Evolutionary conservation across 1,284 basidiomycete genomes (phyloP), one percentile per base, ranked within the genome.

Genomic region (Heterobasidion annosum): DNA sequence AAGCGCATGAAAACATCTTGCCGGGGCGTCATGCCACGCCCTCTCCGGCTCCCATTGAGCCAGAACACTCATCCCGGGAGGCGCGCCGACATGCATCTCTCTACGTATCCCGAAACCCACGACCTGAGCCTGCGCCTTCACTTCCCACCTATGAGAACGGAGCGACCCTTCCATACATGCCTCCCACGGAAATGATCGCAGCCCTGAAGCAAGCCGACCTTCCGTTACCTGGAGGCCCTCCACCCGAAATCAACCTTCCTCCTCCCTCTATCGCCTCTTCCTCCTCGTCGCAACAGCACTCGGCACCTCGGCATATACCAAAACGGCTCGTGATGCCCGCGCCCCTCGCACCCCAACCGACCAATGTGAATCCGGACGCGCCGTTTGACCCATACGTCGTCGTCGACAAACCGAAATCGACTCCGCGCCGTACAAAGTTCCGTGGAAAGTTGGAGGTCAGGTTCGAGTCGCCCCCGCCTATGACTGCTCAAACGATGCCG

Each of bases 271-370:
- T 48, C 33, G 34, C 45, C 25, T 54, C 56, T 40, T 33, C 57
- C 51, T 51, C 54, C 15, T 49, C 67, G 58, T 45, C 56, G 60
- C 46, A 55, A 56, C 16, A 49, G 53, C 19, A 59, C 59, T 67
- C 64, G 0, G 65, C 62, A 32, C 76, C 74, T 13, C 71, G 68
- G 40, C 75, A 82, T 62, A 61, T 82, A 25, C 83, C 83, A 2
- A 83, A 76, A 64, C 75, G 69, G 37, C 76, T 86, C 34, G 79
- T 86, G 37, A 86, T 86, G 83, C 83, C 83, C 46, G 65, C 79
- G 6, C 84, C 78, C 15, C 70, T 86, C 25, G 54, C 58, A n/a
- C 35, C 63, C 62, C 48, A 61, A 54, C 15, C 57, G 57, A 25
- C 25, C 25, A 25, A 25, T 4, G 46, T 61, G 59, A 57, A n/a